Evolutionary conservation across 192 early-diverging fungal genomes (phyloP).

Genomic region (Linnemannia schmuckeri): DNA sequence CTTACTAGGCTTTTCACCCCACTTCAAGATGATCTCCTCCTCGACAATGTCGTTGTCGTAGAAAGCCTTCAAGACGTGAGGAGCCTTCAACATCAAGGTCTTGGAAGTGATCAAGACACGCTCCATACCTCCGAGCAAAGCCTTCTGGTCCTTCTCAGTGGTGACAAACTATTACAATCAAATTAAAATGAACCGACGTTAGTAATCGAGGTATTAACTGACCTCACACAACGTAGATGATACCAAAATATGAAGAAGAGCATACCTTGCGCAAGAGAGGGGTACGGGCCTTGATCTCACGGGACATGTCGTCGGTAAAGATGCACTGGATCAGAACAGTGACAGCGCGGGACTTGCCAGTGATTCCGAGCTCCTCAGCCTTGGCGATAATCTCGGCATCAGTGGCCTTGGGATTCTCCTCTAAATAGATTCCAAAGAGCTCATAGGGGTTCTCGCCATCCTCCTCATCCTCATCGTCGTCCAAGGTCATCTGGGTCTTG

Average conservation of each 20-base stretch:
- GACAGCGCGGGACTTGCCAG: constrained; percentile 82
- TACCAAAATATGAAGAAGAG: not conserved
- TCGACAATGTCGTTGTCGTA: constrained; percentile 94
- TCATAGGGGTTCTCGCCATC: constrained; percentile 79
- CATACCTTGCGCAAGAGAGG: constrained; percentile 71
- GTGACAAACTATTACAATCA: constrained; percentile 70
- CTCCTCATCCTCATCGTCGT: constrained; percentile 70
- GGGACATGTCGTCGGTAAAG: constrained; percentile 74
- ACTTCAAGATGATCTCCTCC: constrained; percentile 90
- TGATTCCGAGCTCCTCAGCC: constrained; percentile 82
- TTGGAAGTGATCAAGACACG: constrained; percentile 70
- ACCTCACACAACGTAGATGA: not conserved
- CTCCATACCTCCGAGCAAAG: constrained; percentile 93
- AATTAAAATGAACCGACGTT: not conserved
- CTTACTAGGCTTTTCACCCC: constrained; percentile 86
- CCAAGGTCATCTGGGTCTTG: constrained; percentile 59
- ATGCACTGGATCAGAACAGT: constrained; percentile 87
- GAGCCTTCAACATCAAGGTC: constrained; percentile 73
- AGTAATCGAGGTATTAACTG: not conserved
- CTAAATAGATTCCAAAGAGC: constrained; percentile 81
- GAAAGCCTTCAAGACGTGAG: constrained; percentile 87
- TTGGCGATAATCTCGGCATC: constrained; percentile 83
- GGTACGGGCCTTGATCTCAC: constrained; percentile 80
- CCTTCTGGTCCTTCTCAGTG: constrained; percentile 89
- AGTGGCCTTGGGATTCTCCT: constrained; percentile 64